Conservation (phyloP, 805 yeast genomes). For the Ogataea sp. region DNA sequence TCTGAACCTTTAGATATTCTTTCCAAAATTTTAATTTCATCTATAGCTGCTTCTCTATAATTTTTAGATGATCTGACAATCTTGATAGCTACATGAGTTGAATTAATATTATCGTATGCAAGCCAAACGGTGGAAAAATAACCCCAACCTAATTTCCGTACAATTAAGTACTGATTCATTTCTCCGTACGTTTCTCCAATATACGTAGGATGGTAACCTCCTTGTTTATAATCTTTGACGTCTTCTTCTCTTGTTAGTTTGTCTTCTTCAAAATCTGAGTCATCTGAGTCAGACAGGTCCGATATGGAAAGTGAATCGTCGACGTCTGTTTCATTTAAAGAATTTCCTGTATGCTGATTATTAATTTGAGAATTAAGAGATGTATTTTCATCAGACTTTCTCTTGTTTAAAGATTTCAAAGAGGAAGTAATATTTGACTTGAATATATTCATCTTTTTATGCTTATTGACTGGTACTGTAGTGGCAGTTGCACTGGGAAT, state of each 20-base stretch:
- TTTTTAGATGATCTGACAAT: slow-evolving; percentile 46
- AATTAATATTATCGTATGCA: slow-evolving; percentile 31
- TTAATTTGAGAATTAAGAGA: no score
- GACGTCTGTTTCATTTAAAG: no score
- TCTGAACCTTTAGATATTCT: slow-evolving; percentile 21
- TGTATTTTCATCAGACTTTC: not conserved
- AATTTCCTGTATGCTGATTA: no score
- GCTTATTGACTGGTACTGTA: no score
- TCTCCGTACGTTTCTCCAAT: slow-evolving; percentile 47
- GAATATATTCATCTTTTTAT: not conserved
- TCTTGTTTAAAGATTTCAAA: not conserved
- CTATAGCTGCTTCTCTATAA: slow-evolving; percentile 57
- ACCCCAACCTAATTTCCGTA: slow-evolving; percentile 64
- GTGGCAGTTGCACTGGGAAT: no score
- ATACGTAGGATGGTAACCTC: slow-evolving; percentile 59
- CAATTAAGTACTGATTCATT: slow-evolving; percentile 34
- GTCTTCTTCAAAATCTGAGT: slow-evolving; percentile 17
- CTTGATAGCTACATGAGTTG: slow-evolving; percentile 51
- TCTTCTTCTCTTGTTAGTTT: slow-evolving; percentile 38
- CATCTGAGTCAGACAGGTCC: slow-evolving; percentile 6
- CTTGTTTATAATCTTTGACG: slow-evolving; percentile 42
- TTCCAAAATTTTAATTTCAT: slow-evolving; percentile 47
- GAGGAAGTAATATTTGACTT: slow-evolving; percentile 1
- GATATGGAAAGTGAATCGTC: no score
- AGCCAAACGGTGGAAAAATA: slow-evolving; percentile 70